A percentile compares a stretch with the other conserved stretches of the same genome.
phyloP scores from a whole-genome alignment of 2,329 filamentous ascomycete species.

The Dothistroma septosporum region DNA sequence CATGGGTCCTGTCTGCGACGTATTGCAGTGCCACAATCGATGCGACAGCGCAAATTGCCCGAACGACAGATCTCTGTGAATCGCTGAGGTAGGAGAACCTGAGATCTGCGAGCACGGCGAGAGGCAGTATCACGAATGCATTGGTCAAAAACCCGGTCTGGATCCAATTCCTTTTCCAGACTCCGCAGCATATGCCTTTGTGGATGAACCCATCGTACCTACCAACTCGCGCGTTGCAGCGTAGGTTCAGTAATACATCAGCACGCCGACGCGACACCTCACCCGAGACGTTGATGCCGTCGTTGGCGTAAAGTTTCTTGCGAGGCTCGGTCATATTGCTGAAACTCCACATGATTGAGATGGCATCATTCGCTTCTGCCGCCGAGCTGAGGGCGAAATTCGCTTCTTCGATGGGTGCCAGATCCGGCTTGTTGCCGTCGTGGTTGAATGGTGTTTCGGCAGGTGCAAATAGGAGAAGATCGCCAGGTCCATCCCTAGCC shows the following conservation, averaged over 20 bases:
- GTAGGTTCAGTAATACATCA: constrained; percentile 52
- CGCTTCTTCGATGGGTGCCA: constrained; percentile 42
- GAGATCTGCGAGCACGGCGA: constrained; percentile 14
- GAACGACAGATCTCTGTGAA: constrained; percentile 6
- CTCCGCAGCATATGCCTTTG: constrained; percentile 52
- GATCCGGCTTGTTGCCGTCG: constrained; percentile 36
- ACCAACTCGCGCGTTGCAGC: constrained; percentile 50
- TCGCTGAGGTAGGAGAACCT: constrained; percentile 11
- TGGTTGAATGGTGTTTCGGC: constrained; percentile 46
- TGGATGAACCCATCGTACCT: constrained; percentile 41
- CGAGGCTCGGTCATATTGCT: constrained; percentile 45
- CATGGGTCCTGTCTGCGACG: constrained; percentile 52
- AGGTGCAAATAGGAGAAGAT: constrained; percentile 44
- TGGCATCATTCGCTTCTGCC: constrained; percentile 30
- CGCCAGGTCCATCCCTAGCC: constrained; percentile 20
- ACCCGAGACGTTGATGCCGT: constrained; percentile 44
- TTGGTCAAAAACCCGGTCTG: constrained; percentile 37
- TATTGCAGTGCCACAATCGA: constrained; percentile 36
- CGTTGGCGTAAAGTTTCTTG: constrained; percentile 40
- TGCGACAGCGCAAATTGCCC: constrained; percentile 14
- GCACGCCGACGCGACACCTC: constrained; percentile 47
- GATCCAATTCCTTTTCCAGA: constrained; percentile 39
- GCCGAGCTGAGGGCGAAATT: constrained; percentile 49
- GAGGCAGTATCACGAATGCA: constrained; percentile 31
- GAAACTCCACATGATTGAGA: constrained; percentile 48